A percentile compares a stretch with the other conserved stretches of the same genome.
These are phyloP conservation scores for Exophiala sp. DNA, from an alignment of 2,329 filamentous ascomycete genomes.

Conservation along the genomic window DNA sequence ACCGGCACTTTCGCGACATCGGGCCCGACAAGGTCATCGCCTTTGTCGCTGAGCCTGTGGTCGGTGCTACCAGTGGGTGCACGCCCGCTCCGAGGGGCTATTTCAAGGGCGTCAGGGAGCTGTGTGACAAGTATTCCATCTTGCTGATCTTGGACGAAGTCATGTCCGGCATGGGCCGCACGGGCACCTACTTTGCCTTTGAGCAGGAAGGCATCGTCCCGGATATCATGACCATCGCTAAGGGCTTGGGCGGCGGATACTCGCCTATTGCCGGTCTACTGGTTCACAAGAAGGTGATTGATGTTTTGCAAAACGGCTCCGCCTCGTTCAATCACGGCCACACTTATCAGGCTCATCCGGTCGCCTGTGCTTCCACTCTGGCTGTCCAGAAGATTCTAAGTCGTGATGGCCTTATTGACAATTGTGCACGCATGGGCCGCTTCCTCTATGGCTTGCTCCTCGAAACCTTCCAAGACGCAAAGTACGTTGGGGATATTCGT, in stretches of 20 bases:
- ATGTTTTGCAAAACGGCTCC: constrained; percentile 44
- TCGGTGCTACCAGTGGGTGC: constrained; percentile 48
- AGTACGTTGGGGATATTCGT: constrained; percentile 53
- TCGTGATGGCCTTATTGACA: constrained; percentile 46
- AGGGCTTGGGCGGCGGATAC: constrained; percentile 54
- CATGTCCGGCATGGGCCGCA: constrained; percentile 55
- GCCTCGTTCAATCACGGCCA: constrained; percentile 54
- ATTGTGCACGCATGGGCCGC: constrained; percentile 32
- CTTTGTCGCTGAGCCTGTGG: constrained; percentile 49
- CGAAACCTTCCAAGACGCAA: constrained; percentile 40
- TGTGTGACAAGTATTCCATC: constrained; percentile 59
- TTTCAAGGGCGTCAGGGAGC: constrained; percentile 46
- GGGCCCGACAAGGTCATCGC: constrained; percentile 46
- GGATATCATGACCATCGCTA: constrained; percentile 56
- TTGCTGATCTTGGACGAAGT: constrained; percentile 67
- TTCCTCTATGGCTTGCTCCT: constrained; percentile 41
- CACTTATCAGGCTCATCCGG: constrained; percentile 52
- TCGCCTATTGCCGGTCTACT: constrained; percentile 52
- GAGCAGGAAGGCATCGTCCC: constrained; percentile 41
- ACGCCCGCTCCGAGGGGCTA: constrained; percentile 50
- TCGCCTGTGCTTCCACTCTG: constrained; percentile 49
- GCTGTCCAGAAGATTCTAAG: constrained; percentile 50
- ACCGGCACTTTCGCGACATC: constrained; percentile 44
- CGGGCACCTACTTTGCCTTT: constrained; percentile 35
- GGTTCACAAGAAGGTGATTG: constrained; percentile 45